Conservation (phyloP, 2,329 filamentous ascomycete genomes). For the Trichophaea hybrida region DNA sequence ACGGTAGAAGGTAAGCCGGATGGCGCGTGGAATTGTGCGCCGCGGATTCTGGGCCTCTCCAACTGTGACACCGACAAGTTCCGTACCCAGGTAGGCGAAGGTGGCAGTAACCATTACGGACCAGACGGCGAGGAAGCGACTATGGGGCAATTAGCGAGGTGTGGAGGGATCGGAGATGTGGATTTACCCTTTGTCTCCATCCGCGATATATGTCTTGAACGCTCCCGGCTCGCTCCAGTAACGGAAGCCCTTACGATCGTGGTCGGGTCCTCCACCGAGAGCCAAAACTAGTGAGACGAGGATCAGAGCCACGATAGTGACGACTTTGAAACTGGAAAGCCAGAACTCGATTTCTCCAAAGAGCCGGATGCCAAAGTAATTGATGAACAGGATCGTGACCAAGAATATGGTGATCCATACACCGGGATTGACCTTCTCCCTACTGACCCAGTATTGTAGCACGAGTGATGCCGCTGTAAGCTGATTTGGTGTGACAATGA, state of each 20-base stretch:
- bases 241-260: conserved; percentile 48
- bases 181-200: conserved; percentile 33
- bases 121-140: conserved; percentile 50
- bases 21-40: conserved; percentile 60
- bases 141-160: neutral
- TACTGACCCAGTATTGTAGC: conserved; percentile 59
- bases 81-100: conserved; percentile 65
- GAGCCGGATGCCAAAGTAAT: conserved; percentile 54
- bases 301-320: conserved; percentile 52
- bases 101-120: conserved; percentile 59
- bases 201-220: conserved; percentile 37
- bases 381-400: conserved; percentile 48
- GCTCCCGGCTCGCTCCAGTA: conserved; percentile 52
- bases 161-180: neutral
- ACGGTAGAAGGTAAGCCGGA: conserved; percentile 67
- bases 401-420: conserved; percentile 65
- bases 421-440: conserved; percentile 55
- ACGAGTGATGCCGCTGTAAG: conserved; percentile 66
- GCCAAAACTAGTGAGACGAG: conserved; percentile 49
- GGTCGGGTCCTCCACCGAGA: conserved; percentile 49
- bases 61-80: conserved; percentile 63
- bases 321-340: conserved; percentile 47
- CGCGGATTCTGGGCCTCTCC: conserved; percentile 68
- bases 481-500: conserved; percentile 75
- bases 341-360: conserved; percentile 54